Evolutionary conservation across 129 eudicot genomes (phyloP), one percentile per base, ranked within the genome.

Genomic region (Sambucus nigra): DNA sequence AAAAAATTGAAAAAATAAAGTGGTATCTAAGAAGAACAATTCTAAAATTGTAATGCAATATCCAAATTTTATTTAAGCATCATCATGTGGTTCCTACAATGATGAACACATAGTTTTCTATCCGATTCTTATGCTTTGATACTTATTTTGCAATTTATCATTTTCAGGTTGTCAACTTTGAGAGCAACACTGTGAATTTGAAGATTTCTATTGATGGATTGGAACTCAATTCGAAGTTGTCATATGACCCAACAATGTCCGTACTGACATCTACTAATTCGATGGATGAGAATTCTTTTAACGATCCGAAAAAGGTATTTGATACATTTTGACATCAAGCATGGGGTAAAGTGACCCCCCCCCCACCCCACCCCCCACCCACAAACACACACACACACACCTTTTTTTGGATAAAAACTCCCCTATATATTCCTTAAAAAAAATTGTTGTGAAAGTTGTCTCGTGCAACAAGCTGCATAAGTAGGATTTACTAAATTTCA

Each of bases 251-350:
- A 33, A 67, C 57, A 48, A 73, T 55, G 63, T 73, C 87, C 20
- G 70, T 73, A 33, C 73, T 92, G 18, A 67, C 82, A 16, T 92
- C 96, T 45, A 42, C 42, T 10, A 78, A 68, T 66, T 68, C 68
- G 49, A 73, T 60, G 77, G 97, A 80, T 69, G 97, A 88, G 57
- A 88, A 88, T 71, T 75, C 92, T 14, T 81, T 88, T 67, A 60
- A 62, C 42, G 55, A 69, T 46, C 95, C 97, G 53, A 70, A 51
- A 23, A 88, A 88, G 94, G 97, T 88, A 75, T 32, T 29, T 32
- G 2, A 14, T 15, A 15, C 19, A 13, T 42, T n/a, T n/a, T n/a
- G n/a, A n/a, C n/a, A n/a, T n/a, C n/a, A n/a, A n/a, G n/a, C n/a
- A n/a, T n/a, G n/a, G n/a, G n/a, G n/a, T n/a, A n/a, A n/a, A n/a